Base-by-base conservation (phyloP, 352 stramenopile species). In the Pythium aphanidermatum region DNA sequence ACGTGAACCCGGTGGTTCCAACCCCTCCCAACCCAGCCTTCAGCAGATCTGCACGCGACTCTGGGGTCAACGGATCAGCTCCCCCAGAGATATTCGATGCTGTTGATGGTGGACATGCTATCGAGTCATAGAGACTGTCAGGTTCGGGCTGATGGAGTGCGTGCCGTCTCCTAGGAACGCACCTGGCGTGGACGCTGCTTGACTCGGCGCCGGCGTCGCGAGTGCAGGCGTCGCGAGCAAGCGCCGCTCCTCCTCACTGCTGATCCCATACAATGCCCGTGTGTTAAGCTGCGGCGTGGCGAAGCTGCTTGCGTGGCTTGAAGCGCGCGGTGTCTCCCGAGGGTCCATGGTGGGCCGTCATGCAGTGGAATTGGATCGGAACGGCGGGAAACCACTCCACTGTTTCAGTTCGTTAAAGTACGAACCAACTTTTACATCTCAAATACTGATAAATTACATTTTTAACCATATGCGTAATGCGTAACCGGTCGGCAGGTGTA, bases 31-130 rank as follows among this genome's bases (percentile, higher is more conserved):
- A 24, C 5, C 52, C 52, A 6, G 45, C 31, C 29, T 46, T 57
- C 26, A 58, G 41, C n/a, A 63, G 20, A 26, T 63, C 55, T 5
- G 43, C 47, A 16, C 55, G 55, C 13, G 55, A 63, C 23, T 63
- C 55, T 7, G 55, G 55, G 2, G 55, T 63, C n/a, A 63, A 28
- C 5, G 55, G 55, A 40, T 63, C 54, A 34, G 54, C 42, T 9
- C 54, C 47, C 11, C 46, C 46, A 9, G 16, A 42, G 19, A 42
- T n/a, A 42, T 26, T 27, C 5, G 16, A 10, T 10, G 19, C 12
- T 17, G 6, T 27, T 42, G 14, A 8, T 9, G 16, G n/a, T 38
- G 32, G 21, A 38, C 10, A 38, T 10, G 13, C 32, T 38, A 16
- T 16, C n/a, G n/a, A n/a, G n/a, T n/a, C n/a, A n/a, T n/a, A n/a